Percentiles rank a stretch among this genome's conserved stretches.
Conservation (phyloP, 2,329 filamentous ascomycete genomes). For the Fusarium penzigii region DNA sequence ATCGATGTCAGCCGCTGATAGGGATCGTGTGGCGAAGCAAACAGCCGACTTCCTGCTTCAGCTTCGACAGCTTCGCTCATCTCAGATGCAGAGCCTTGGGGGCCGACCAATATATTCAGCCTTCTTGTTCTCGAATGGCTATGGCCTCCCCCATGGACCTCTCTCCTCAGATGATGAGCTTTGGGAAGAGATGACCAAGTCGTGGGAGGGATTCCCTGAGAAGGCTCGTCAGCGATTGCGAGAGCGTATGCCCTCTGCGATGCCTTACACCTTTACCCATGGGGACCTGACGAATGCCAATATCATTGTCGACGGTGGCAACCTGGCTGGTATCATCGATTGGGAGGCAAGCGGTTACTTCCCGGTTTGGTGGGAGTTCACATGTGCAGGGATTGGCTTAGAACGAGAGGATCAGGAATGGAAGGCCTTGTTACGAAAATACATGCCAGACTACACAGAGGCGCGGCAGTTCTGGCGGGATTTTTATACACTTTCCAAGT, state of each 20-base stretch:
- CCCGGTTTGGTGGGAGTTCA: too few relatives aligned
- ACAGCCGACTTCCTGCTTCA: slow-evolving; percentile 14
- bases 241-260: slow-evolving; percentile 16
- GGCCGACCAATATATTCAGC: not conserved
- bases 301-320: slow-evolving; percentile 36
- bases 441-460: too few relatives aligned
- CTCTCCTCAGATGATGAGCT: too few relatives aligned
- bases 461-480: slow-evolving; percentile 17
- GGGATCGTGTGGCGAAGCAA: slow-evolving; percentile 24
- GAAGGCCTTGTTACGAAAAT: too few relatives aligned
- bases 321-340: too few relatives aligned
- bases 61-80: slow-evolving; percentile 14
- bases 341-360: too few relatives aligned
- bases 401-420: too few relatives aligned
- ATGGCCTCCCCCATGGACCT: too few relatives aligned
- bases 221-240: slow-evolving; percentile 1
- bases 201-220: slow-evolving; percentile 1
- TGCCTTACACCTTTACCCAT: slow-evolving; percentile 37
- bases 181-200: too few relatives aligned
- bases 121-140: not conserved
- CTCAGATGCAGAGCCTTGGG: slow-evolving; percentile 3
- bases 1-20: too few relatives aligned
- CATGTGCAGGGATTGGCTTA: too few relatives aligned
- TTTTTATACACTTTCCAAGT: not conserved
- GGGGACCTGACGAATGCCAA: slow-evolving; percentile 39